These are phyloP conservation scores for Russula foetens DNA, from an alignment of 768 basidiomycete genomes.

Conservation along the genomic window DNA sequence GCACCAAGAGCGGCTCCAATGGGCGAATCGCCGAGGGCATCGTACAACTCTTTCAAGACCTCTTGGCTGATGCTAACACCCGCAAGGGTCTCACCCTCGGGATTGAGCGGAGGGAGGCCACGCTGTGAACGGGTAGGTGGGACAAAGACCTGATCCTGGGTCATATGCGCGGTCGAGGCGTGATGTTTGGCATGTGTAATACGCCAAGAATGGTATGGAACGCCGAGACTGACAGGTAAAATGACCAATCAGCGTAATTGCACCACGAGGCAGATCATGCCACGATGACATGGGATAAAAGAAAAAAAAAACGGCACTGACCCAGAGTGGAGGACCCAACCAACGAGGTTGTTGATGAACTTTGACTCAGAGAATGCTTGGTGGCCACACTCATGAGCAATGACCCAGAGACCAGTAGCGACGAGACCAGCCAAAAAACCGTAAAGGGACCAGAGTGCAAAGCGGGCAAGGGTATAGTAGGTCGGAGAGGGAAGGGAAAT, in stretches of 20 bases:
- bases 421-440: slow-evolving; percentile 78
- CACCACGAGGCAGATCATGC: background rate
- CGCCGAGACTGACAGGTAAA: slow-evolving; percentile 56
- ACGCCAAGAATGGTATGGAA: slow-evolving; percentile 96
- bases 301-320: slow-evolving; percentile 30
- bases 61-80: slow-evolving; percentile 60
- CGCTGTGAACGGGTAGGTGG: slow-evolving; percentile 77
- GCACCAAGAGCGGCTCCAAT: slow-evolving; percentile 51
- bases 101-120: slow-evolving; percentile 57
- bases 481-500: slow-evolving; percentile 50
- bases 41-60: slow-evolving; percentile 66
- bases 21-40: slow-evolving; percentile 89
- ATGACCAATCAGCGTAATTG: background rate
- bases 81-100: slow-evolving; percentile 52
- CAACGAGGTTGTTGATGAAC: slow-evolving; percentile 83
- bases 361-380: slow-evolving; percentile 94
- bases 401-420: slow-evolving; percentile 88
- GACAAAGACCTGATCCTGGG: slow-evolving; percentile 93
- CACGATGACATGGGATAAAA: too few relatives aligned
- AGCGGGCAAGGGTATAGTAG: slow-evolving; percentile 52
- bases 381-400: slow-evolving; percentile 94
- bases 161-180: slow-evolving; percentile 88
- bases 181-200: slow-evolving; percentile 94
- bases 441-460: slow-evolving; percentile 75
- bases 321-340: slow-evolving; percentile 89